Percentiles rank a stretch among this genome's conserved stretches.
Evolutionary conservation across 805 yeast species (phyloP).

Genomic region (Candida rishiriensis): DNA sequence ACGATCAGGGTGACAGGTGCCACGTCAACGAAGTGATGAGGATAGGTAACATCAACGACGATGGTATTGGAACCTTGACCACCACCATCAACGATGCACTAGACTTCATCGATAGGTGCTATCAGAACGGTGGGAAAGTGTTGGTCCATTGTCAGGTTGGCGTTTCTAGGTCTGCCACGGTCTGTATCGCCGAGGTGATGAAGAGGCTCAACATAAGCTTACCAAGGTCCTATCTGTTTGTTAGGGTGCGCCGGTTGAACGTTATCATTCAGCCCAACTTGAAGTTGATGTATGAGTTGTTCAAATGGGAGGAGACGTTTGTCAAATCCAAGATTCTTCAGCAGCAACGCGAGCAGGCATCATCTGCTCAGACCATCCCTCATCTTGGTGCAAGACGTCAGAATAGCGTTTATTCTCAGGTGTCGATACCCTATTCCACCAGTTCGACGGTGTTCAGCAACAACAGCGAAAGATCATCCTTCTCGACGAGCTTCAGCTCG

Average conservation of each 20-base stretch:
- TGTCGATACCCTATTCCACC: slow-evolving; percentile 12
- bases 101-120: slow-evolving; percentile 56
- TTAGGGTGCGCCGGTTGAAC: slow-evolving; percentile 84
- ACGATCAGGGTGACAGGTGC: slow-evolving; percentile 16
- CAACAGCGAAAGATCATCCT: slow-evolving; percentile 21
- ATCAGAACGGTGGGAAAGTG: slow-evolving; percentile 42
- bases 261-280: slow-evolving; percentile 93
- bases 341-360: background rate
- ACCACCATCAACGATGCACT: slow-evolving; percentile 59
- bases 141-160: slow-evolving; percentile 95
- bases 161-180: slow-evolving; percentile 91
- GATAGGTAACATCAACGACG: slow-evolving; percentile 77
- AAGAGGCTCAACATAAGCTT: slow-evolving; percentile 59
- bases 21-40: slow-evolving; percentile 49
- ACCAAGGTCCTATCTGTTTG: slow-evolving; percentile 79
- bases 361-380: too few species aligned
- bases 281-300: slow-evolving; percentile 84
- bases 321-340: slow-evolving; percentile 12
- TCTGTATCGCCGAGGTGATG: slow-evolving; percentile 95
- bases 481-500: slow-evolving; percentile 24
- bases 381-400: slow-evolving; percentile 3
- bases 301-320: slow-evolving; percentile 56
- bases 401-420: slow-evolving; percentile 17
- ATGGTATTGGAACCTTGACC: slow-evolving; percentile 79
- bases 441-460: slow-evolving; percentile 14